Percentiles rank a stretch among this genome's conserved stretches.
phyloP scores from a whole-genome alignment of 2,329 filamentous ascomycete genomes.

The Leptographium procerum region DNA sequence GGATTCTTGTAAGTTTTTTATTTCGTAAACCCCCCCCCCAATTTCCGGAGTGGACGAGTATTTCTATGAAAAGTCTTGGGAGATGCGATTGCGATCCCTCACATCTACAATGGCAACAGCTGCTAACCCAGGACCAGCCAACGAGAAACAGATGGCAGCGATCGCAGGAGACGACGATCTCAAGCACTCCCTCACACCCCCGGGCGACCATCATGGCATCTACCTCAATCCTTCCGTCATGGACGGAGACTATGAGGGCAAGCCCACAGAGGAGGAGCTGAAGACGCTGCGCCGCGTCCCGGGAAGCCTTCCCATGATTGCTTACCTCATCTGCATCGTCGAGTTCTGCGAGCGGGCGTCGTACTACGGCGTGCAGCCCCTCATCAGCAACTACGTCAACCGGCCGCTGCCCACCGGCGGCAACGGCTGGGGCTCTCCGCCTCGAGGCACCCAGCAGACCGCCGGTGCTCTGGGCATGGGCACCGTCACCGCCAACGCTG shows the following conservation, averaged over 20 bases:
- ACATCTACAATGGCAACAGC: not conserved
- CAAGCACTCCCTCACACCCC: not conserved
- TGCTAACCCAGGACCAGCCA: not conserved
- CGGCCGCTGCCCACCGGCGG: constrained; percentile 39
- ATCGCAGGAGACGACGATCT: not conserved
- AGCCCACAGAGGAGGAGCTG: constrained; percentile 53
- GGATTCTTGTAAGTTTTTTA: not conserved
- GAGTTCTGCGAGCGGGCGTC: constrained; percentile 69
- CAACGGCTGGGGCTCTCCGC: constrained; percentile 36
- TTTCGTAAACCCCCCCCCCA: too few species aligned
- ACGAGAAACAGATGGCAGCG: not conserved
- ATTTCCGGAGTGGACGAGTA: too few species aligned
- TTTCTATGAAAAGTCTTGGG: not conserved
- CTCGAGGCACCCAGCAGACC: constrained; percentile 29
- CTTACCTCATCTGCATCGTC: constrained; percentile 60
- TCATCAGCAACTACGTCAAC: constrained; percentile 58
- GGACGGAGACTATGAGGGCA: constrained; percentile 22
- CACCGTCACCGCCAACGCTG: constrained; percentile 38
- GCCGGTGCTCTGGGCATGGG: constrained; percentile 50
- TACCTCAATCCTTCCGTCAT: constrained; percentile 3
- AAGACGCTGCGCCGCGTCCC: constrained; percentile 50
- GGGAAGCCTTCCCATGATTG: constrained; percentile 51
- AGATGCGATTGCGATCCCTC: not conserved
- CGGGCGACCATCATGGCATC: not conserved
- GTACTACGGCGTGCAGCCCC: constrained; percentile 60